Conservation (phyloP, 306 rosid genomes). For the Cicer pinnatifidum region DNA sequence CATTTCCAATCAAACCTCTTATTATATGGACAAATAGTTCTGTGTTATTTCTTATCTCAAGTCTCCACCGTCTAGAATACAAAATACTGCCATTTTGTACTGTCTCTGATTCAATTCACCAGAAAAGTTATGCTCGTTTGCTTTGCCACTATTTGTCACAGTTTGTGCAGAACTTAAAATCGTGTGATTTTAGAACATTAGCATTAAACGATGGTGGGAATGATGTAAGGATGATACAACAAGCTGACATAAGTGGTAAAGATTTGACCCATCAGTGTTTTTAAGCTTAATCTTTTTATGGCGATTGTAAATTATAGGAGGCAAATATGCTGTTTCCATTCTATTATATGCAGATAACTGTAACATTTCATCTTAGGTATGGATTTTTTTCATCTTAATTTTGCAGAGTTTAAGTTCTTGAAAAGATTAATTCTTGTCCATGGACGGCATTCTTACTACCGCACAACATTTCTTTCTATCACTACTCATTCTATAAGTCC, state of each 20-base stretch:
- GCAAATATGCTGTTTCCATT: constrained; percentile 36
- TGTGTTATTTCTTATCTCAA: not conserved
- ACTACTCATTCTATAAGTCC: constrained; percentile 97
- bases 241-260: constrained; percentile 97
- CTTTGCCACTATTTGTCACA: constrained; percentile 55
- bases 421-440: constrained; percentile 93
- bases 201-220: constrained; percentile 99
- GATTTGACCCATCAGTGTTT: constrained; percentile 20
- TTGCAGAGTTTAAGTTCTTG: constrained; percentile 89
- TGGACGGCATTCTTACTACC: constrained; percentile 97
- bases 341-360: constrained; percentile 23
- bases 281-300: too few species aligned
- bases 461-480: constrained; percentile 90
- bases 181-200: constrained; percentile 90
- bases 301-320: not conserved
- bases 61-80: not conserved
- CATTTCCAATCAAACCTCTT: not conserved
- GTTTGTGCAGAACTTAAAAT: constrained; percentile 91
- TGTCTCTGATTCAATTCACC: constrained; percentile 28
- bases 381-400: constrained; percentile 45
- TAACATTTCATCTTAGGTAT: constrained; percentile 36
- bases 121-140: constrained; percentile 32
- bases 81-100: constrained; percentile 25
- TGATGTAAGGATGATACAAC: constrained; percentile 98
- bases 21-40: not conserved